Conservation (phyloP, 2,329 filamentous ascomycete genomes). For the Cytospora leucostoma region DNA sequence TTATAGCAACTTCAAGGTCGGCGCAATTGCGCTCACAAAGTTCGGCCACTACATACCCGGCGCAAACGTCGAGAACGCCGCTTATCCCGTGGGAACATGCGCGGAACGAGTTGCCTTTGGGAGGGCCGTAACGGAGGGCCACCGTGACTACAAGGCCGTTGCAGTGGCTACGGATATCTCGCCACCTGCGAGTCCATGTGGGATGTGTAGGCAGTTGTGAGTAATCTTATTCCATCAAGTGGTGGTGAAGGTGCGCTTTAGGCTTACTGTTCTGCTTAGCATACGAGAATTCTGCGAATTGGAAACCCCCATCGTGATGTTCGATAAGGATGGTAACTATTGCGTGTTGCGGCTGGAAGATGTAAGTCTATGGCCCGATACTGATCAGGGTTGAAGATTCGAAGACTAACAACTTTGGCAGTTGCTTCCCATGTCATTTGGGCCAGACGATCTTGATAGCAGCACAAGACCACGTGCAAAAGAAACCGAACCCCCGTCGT, state of each 20-base stretch:
- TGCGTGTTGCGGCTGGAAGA: conserved; percentile 70
- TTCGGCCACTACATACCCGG: conserved; percentile 60
- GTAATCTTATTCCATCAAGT: conserved; percentile 31
- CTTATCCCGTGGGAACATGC: conserved; percentile 93
- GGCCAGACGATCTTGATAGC: conserved; percentile 28
- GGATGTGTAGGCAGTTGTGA: conserved; percentile 94
- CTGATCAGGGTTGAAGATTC: not conserved
- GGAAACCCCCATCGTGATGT: conserved; percentile 85
- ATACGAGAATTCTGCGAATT: conserved; percentile 75
- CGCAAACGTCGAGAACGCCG: conserved; percentile 90
- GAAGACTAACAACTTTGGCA: conserved; percentile 36
- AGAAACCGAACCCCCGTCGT: not conserved
- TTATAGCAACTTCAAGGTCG: conserved; percentile 91
- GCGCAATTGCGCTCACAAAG: conserved; percentile 70
- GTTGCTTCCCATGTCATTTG: conserved; percentile 56
- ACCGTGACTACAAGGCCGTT: conserved; percentile 69
- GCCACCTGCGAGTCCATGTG: conserved; percentile 76
- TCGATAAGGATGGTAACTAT: conserved; percentile 76
- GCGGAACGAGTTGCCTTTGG: conserved; percentile 89
- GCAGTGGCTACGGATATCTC: conserved; percentile 81
- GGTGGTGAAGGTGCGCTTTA: not conserved
- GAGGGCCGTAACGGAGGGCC: conserved; percentile 68
- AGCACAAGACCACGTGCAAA: conserved; percentile 18
- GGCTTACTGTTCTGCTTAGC: conserved; percentile 41
- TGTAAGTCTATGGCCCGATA: conserved; percentile 43